Base-by-base conservation (phyloP, 2,329 filamentous ascomycete genomes). In the Epichloe uncinata region DNA sequence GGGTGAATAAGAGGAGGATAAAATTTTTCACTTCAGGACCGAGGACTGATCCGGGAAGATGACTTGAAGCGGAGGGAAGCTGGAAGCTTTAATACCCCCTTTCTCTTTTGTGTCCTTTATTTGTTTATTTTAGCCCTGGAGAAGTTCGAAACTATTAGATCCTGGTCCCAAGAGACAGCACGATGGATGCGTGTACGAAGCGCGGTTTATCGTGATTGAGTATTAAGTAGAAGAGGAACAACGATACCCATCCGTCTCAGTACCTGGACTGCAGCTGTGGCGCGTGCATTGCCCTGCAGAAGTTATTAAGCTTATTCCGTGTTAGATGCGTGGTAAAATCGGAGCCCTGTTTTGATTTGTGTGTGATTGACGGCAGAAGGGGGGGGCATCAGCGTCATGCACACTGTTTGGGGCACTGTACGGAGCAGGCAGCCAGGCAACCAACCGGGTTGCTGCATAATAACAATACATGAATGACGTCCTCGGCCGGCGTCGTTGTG, bases 221-320 rank as follows among this genome's bases (percentile, higher is more conserved):
- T 38, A 45, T 34, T 18, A 13, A 35, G 37, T 45, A 34, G 42
- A 44, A 41, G 42, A 44, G 41, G 9, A 52, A 50, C 38, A 36
- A 52, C 52, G 52, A 53, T 55, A 49, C 45, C 53, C 45, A 37
- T 30, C 53, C 48, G 44, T 42, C 26, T n/a, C 35, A 6, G 16
- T 46, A 16, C n/a, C 16, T 33, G 37, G 35, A n/a, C 7, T 26
- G 30, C 30, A 18, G 11, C n/a, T 18, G 48, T 34, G 35, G 4
- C 33, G 18, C 6, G 36, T 22, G 42, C 5, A 5, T 38, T 34
- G 46, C 12, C 16, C 16, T 36, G 36, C 45, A 40, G 18, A 16
- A 16, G 15, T 38, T 38, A 11, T 16, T 38, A 30, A 30, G 36
- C 36, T 8, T 15, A 38, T n/a, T n/a, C 6, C 5, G 37, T 16